Conservation (phyloP, 164 flowering plant genomes). For the Vitis labrusca region DNA sequence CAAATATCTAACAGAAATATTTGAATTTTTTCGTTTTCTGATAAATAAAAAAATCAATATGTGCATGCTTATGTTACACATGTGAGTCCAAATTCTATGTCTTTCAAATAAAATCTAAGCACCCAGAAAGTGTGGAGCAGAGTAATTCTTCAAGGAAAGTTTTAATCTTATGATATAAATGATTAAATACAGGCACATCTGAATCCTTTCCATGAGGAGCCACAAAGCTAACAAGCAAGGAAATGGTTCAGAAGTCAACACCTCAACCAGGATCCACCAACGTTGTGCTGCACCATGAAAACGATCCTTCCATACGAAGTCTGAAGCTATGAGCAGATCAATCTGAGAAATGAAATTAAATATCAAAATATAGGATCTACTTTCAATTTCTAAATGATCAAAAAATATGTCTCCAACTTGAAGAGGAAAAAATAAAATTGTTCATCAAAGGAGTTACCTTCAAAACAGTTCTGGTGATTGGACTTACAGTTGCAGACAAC, state of each 20-base stretch:
- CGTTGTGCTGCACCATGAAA: slow-evolving; percentile 82
- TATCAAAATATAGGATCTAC: slow-evolving; percentile 2
- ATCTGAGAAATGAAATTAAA: slow-evolving; percentile 45
- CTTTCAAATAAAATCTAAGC: too few species aligned
- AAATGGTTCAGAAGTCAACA: slow-evolving; percentile 17
- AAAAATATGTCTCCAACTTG: background rate
- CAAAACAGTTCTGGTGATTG: slow-evolving; percentile 96
- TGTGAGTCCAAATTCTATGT: too few species aligned
- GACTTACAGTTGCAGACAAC: slow-evolving; percentile 92
- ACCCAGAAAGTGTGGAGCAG: too few species aligned
- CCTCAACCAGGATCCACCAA: slow-evolving; percentile 99
- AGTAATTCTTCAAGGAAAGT: background rate
- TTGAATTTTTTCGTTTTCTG: too few species aligned
- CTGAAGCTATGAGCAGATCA: slow-evolving; percentile 80
- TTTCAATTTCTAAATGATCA: background rate
- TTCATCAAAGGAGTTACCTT: slow-evolving; percentile 50
- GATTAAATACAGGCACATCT: background rate
- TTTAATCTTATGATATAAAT: background rate
- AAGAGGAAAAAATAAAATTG: background rate
- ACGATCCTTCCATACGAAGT: slow-evolving; percentile 95
- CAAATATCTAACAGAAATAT: too few species aligned
- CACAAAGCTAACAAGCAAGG: background rate
- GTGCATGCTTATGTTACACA: too few species aligned
- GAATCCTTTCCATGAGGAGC: background rate
- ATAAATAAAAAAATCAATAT: too few species aligned